Evolutionary conservation across 768 basidiomycete species (phyloP), one percentile per base, ranked within the genome.

Genomic region (Amanita muscaria): DNA sequence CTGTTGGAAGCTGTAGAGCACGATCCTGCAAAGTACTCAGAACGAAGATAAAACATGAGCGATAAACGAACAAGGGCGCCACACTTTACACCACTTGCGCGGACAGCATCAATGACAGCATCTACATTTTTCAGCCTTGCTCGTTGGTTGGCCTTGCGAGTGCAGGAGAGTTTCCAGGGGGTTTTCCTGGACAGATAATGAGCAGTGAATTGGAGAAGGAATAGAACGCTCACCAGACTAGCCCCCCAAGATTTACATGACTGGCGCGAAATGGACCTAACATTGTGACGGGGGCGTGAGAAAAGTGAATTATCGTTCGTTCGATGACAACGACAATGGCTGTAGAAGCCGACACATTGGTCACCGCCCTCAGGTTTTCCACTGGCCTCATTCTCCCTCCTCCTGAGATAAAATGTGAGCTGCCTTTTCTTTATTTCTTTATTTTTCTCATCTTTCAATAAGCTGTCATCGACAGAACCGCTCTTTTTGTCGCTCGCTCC

Each of bases 401-500:
- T 1, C 91, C 89, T 29, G 93, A 94, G 61, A 92, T 97, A 56
- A 90, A 94, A 72, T 83, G 91, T 82, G 53, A 62, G 81, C 25
- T 5, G 44, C 56, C 66, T 64, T 22, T 37, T 46, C 22, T 44
- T 46, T 31, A 18, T 45, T 25, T n/a, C 12, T 50, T 33, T 44
- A 42, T 29, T 43, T 33, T 32, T 40, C 25, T 23, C 39, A 37
- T 43, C 39, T 40, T 55, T 34, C 12, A 5, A 32, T 23, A 41
- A 93, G 90, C 83, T 46, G 90, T 98, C 50, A 92, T 98, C 51
- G 96, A 98, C 70, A 80, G 90, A 57, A 99, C 96, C 11, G 93
- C 96, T 3, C 64, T 74, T 10, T 90, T 86, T 49, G 87, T 98
- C 49, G 89, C 92, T 27, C 84, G 88, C 51, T 94, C 92, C n/a